Base-by-base conservation (phyloP, 495 filamentous ascomycete species). In the Penicillium cinerascens region DNA sequence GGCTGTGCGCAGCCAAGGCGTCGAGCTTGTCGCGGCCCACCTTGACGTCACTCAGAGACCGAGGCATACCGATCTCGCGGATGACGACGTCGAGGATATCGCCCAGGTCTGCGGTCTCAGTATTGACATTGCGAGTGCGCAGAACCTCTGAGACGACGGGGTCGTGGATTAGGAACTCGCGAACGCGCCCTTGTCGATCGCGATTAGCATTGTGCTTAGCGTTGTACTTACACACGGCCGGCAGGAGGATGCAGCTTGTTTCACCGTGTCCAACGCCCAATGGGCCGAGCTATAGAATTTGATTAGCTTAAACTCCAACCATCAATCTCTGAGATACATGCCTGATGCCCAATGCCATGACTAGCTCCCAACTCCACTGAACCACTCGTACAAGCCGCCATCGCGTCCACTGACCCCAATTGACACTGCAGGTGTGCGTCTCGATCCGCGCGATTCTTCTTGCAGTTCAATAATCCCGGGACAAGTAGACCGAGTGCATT, bases 281-380 rank as follows among this genome's bases (percentile, higher is more conserved):
- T 0, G 83, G 82, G 9, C 84, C 83, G 0, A 86, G 72, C 71
- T 75, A 45, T 2, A n/a, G 10, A 3, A 2, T 23, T 13, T 10
- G 3, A 17, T 42, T 45, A 53, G 45, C 29, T 41, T 25, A 10
- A 42, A 7, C 23, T 44, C 8, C 21, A 47, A 6, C 9, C 15
- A n/a, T 17, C 6, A 36, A 42, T 23, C n/a, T 25, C 21, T n/a
- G 23, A 23, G 25, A 7, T 1, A 52, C 44, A 52, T 63, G 72
- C 71, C 63, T 87, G 84, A 63, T 86, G 83, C 9, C 85, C 84
- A 60, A 87, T 87, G 0, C 78, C 85, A 65, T 87, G 84, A 49
- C 79, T 82, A 9, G 79, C 81, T 13, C 82, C 83, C 56, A 82
- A 47, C 16, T 79, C 67, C 27, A 81, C 71, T 1, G 51, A 54